phyloP scores from a whole-genome alignment of 768 basidiomycete species.

The Favolaschia claudopus region DNA sequence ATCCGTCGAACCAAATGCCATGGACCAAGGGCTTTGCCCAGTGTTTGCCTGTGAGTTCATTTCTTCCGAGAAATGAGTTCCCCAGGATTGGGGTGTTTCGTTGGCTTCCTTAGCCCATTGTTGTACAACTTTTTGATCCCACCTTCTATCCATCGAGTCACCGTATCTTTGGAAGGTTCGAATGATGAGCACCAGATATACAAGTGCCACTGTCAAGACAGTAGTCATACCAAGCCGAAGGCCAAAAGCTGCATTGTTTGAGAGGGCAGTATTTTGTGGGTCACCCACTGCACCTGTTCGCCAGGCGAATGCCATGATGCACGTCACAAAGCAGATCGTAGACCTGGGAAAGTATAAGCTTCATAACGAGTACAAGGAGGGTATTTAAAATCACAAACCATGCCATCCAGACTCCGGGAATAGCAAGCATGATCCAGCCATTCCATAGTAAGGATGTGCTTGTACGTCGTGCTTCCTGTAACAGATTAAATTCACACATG shows the following conservation, averaged over 20 bases:
- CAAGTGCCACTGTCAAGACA: constrained; percentile 49
- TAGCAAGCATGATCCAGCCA: constrained; percentile 62
- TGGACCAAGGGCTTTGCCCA: too few species aligned
- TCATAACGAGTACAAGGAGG: not conserved
- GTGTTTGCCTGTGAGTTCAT: too few species aligned
- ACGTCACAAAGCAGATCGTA: constrained; percentile 53
- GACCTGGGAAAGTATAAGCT: constrained; percentile 38
- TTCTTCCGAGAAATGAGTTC: too few species aligned
- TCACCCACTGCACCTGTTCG: constrained; percentile 48
- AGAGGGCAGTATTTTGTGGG: constrained; percentile 30
- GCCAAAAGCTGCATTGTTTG: constrained; percentile 40
- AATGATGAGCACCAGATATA: constrained; percentile 53
- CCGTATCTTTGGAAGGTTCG: constrained; percentile 54
- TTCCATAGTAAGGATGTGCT: constrained; percentile 45
- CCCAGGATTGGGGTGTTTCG: too few species aligned
- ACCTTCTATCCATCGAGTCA: constrained; percentile 19
- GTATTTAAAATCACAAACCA: constrained; percentile 41
- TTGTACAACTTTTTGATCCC: constrained; percentile 14
- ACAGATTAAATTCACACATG: not conserved
- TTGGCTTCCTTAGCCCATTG: too few species aligned
- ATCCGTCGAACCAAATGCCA: too few species aligned
- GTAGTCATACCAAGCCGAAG: constrained; percentile 50
- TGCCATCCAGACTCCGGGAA: constrained; percentile 61
- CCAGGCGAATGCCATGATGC: constrained; percentile 61
- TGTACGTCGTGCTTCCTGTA: constrained; percentile 50